Evolutionary conservation across 169 alveolate genomes (phyloP), one percentile per base, ranked within the genome.

Genomic region (Blepharisma undulans): DNA sequence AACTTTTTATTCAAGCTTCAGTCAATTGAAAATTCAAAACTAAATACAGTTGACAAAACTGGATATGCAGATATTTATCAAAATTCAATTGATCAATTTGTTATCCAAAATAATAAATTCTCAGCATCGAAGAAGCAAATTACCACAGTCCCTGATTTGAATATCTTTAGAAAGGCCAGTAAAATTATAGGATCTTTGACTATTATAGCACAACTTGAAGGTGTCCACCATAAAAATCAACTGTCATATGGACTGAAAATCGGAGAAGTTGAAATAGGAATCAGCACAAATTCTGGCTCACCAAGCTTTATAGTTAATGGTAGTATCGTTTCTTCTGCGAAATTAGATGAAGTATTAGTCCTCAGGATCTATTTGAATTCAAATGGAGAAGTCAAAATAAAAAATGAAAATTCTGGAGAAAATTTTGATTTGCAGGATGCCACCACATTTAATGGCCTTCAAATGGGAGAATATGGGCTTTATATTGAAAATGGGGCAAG

Each of bases 61-160:
- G 80, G 84, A n/a, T 10, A 60, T 10, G 14, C 91, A 14, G 84
- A 61, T 12, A 34, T 72, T 72, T 86, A 86, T 71, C 91, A 86
- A 71, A 86, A 86, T 36, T 7, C 19, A 21, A 60, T n/a, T 4
- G 7, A 34, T 2, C 91, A 86, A 22, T 72, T 86, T 1, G 84
- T 86, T 6, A 86, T 86, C 6, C 10, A 29, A 25, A 78, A 78
- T 8, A 10, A 10, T 10, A 34, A 21, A 12, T 22, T 6, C 6
- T 1, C 29, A 2, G 1, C 34, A 7, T 14, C 8, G 12, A 27
- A 21, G 10, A 78, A 78, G 27, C 66, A 78, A 78, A 14, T 14
- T 78, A 27, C 60, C 21, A 34, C 5, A 7, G 7, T 14, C 18
- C 30, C 30, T 7, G 27, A 0, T 27, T 27, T 25, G 7, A n/a